A percentile compares a stretch with the other conserved stretches of the same genome.
Conservation (phyloP, 352 stramenopile species). For the Globisporangium nodosum region DNA sequence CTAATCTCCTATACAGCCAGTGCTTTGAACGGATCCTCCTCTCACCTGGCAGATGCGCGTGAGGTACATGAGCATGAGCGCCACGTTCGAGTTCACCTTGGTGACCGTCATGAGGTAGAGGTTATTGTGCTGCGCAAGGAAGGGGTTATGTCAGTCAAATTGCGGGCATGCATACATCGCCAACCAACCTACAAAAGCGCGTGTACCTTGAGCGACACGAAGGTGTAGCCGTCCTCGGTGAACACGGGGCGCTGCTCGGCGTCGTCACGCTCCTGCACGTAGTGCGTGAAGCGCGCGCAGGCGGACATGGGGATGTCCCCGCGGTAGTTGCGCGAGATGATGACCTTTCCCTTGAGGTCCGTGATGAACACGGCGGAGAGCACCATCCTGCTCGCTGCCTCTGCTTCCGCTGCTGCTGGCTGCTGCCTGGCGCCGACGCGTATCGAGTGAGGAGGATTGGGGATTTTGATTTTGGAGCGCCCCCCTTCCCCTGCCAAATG, state of each 20-base stretch:
- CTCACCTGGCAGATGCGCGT: slow-evolving; percentile 78
- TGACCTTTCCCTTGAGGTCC: slow-evolving; percentile 98
- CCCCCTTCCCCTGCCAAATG: too few relatives aligned
- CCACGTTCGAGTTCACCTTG: slow-evolving; percentile 98
- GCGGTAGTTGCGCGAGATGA: slow-evolving; percentile 99
- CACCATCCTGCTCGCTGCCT: slow-evolving; percentile 71
- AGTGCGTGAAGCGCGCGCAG: slow-evolving; percentile 86
- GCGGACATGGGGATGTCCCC: slow-evolving; percentile 97
- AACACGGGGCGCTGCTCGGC: slow-evolving; percentile 93
- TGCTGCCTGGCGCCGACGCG: too few relatives aligned
- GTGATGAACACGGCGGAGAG: slow-evolving; percentile 99
- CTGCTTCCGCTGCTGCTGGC: too few relatives aligned
- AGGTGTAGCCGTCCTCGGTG: slow-evolving; percentile 91
- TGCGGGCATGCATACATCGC: too few relatives aligned
- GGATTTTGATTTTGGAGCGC: too few relatives aligned
- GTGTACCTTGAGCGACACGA: slow-evolving; percentile 91
- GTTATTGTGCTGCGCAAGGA: slow-evolving; percentile 91
- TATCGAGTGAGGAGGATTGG: too few relatives aligned
- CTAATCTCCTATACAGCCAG: background rate
- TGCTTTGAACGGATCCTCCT: background rate
- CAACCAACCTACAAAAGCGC: background rate
- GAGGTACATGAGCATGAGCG: slow-evolving; percentile 93
- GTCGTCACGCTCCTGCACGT: slow-evolving; percentile 94
- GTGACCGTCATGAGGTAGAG: slow-evolving; percentile 98
- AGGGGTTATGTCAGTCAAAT: background rate